Evolutionary conservation across 345 rosid species (phyloP).

Genomic region (Citrus australasica): DNA sequence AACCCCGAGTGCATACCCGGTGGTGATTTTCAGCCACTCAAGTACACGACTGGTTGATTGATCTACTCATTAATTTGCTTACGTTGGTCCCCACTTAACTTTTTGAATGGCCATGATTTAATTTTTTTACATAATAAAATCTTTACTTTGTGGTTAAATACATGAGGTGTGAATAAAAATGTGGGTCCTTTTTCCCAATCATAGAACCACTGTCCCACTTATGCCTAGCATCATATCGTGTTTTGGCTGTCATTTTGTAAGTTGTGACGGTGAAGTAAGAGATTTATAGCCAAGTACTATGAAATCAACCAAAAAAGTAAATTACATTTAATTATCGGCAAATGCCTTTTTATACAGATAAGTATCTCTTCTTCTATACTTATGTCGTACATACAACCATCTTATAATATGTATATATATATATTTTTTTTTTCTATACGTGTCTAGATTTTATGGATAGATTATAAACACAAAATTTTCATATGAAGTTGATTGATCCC

Average conservation of each 20-base stretch:
- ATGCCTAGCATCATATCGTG: not conserved
- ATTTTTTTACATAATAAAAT: not conserved
- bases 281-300: too few relatives aligned
- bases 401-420: too few relatives aligned
- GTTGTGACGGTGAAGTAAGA: too few relatives aligned
- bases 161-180: not conserved
- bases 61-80: not conserved
- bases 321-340: too few relatives aligned
- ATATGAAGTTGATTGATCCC: too few relatives aligned
- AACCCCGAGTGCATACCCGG: not conserved
- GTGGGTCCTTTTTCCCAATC: slow-evolving; percentile 2
- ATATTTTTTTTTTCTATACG: too few relatives aligned
- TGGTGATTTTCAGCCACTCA: not conserved
- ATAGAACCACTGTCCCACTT: not conserved
- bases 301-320: too few relatives aligned
- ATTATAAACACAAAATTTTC: too few relatives aligned
- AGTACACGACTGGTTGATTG: not conserved
- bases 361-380: too few relatives aligned
- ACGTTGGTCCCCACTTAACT: not conserved
- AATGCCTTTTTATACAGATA: too few relatives aligned
- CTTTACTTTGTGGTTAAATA: not conserved
- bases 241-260: not conserved
- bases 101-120: not conserved
- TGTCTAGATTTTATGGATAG: too few relatives aligned
- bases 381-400: too few relatives aligned